These are phyloP conservation scores for Saturnispora sekii DNA, from an alignment of 805 yeast genomes.

Conservation along the genomic window DNA sequence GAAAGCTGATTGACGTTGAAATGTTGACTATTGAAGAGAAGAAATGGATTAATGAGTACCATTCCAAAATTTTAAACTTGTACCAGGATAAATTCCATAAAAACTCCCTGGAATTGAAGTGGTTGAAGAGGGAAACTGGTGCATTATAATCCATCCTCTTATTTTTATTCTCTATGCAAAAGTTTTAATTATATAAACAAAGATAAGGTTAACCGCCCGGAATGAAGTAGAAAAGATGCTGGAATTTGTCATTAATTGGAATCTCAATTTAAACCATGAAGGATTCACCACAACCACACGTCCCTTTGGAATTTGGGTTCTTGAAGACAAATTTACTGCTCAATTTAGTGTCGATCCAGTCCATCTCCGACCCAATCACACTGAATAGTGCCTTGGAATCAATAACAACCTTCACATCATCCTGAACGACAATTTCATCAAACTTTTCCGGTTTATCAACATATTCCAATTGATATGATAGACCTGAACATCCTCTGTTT, in stretches of 20 bases:
- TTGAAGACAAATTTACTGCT: slow-evolving; percentile 83
- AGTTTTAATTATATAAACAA: neutral
- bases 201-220: neutral
- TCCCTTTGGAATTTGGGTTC: slow-evolving; percentile 95
- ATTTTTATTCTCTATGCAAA: neutral
- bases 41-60: slow-evolving; percentile 42
- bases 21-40: slow-evolving; percentile 38
- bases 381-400: slow-evolving; percentile 95
- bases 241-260: neutral
- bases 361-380: slow-evolving; percentile 97
- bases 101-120: slow-evolving; percentile 31
- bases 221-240: neutral
- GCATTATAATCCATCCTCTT: slow-evolving; percentile 11
- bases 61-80: slow-evolving; percentile 36
- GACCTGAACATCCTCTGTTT: slow-evolving; percentile 94
- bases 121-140: slow-evolving; percentile 43
- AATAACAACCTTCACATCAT: slow-evolving; percentile 83
- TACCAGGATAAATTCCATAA: slow-evolving; percentile 31
- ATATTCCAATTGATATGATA: slow-evolving; percentile 84
- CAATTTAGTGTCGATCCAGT: slow-evolving; percentile 91
- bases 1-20: slow-evolving; percentile 36
- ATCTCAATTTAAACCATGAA: slow-evolving; percentile 68
- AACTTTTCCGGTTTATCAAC: slow-evolving; percentile 88
- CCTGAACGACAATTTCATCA: slow-evolving; percentile 88
- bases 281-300: slow-evolving; percentile 98